Evolutionary conservation across 2,329 filamentous ascomycete species (phyloP).

Genomic region (Xenoacremonium recifei): DNA sequence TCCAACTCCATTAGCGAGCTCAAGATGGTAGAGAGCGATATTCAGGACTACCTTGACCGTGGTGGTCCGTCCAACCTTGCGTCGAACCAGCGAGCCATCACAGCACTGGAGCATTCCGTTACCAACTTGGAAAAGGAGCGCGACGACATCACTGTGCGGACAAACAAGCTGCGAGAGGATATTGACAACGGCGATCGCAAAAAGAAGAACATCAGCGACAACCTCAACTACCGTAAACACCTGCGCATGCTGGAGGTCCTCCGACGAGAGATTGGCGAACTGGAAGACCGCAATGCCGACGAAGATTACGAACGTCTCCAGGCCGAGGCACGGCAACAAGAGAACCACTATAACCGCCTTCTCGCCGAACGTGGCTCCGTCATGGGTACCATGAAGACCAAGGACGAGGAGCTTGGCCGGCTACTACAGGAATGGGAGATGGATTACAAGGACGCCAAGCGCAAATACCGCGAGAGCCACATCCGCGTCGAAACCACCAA

Average conservation of each 20-base stretch:
- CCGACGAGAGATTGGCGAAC: conserved; percentile 65
- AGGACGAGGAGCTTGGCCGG: conserved; percentile 75
- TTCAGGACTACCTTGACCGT: conserved; percentile 73
- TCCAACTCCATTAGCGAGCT: conserved; percentile 76
- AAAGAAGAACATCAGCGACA: conserved; percentile 85
- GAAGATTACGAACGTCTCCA: conserved; percentile 77
- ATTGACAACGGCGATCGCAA: conserved; percentile 77
- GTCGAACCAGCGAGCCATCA: conserved; percentile 67
- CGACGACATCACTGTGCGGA: conserved; percentile 61
- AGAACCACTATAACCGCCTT: conserved; percentile 66
- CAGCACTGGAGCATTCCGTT: conserved; percentile 65
- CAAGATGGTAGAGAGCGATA: conserved; percentile 71
- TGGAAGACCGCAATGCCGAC: conserved; percentile 77
- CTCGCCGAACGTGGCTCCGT: conserved; percentile 71
- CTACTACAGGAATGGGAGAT: conserved; percentile 78
- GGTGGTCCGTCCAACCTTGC: conserved; percentile 72
- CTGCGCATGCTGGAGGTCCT: conserved; percentile 67
- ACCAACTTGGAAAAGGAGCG: conserved; percentile 66
- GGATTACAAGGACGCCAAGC: conserved; percentile 80
- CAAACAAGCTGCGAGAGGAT: conserved; percentile 76
- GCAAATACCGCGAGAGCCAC: conserved; percentile 81
- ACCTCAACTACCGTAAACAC: conserved; percentile 80
- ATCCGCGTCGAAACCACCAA: conserved; percentile 90
- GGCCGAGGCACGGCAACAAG: conserved; percentile 64
- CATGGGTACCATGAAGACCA: conserved; percentile 76